These are phyloP conservation scores for Baudoinia panamericana DNA, from an alignment of 495 filamentous ascomycete genomes.

Conservation along the genomic window DNA sequence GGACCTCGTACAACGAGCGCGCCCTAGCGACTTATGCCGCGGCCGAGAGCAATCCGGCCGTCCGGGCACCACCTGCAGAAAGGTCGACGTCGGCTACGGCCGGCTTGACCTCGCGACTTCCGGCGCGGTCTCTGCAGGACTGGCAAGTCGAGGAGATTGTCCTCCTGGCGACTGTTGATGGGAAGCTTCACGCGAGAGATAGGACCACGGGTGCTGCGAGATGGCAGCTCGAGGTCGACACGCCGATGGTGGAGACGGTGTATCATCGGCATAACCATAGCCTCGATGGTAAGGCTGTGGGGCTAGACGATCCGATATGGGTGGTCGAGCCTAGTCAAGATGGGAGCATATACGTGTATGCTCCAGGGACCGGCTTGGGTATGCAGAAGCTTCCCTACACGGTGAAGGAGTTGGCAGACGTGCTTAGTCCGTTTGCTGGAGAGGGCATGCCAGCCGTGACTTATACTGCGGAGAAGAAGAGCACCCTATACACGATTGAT, in stretches of 20 bases:
- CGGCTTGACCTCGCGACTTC: conserved; percentile 65
- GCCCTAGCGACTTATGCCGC: conserved; percentile 89
- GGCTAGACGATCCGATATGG: conserved; percentile 81
- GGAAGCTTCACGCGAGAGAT: conserved; percentile 85
- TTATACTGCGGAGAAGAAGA: conserved; percentile 73
- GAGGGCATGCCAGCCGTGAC: conserved; percentile 52
- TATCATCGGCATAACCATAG: conserved; percentile 66
- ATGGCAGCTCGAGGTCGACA: conserved; percentile 73
- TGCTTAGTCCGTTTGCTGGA: conserved; percentile 54
- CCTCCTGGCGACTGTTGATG: conserved; percentile 97
- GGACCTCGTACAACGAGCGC: conserved; percentile 64
- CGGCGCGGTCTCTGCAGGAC: conserved; percentile 91
- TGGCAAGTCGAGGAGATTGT: conserved; percentile 99
- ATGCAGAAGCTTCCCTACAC: conserved; percentile 54
- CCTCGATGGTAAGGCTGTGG: conserved; percentile 35
- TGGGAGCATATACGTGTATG: conserved; percentile 81
- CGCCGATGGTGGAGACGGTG: conserved; percentile 78
- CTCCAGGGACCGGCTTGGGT: conserved; percentile 45
- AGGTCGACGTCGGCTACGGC: conserved; percentile 47
- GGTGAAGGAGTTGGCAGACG: conserved; percentile 65
- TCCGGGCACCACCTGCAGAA: conserved; percentile 39
- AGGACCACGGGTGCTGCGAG: conserved; percentile 66
- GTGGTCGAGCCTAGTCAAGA: conserved; percentile 86
- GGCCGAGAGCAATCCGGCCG: conserved; percentile 36
- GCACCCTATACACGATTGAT: conserved; percentile 67